phyloP scores from a whole-genome alignment of 352 stramenopile genomes.

The Globisporangium sylvaticum region DNA sequence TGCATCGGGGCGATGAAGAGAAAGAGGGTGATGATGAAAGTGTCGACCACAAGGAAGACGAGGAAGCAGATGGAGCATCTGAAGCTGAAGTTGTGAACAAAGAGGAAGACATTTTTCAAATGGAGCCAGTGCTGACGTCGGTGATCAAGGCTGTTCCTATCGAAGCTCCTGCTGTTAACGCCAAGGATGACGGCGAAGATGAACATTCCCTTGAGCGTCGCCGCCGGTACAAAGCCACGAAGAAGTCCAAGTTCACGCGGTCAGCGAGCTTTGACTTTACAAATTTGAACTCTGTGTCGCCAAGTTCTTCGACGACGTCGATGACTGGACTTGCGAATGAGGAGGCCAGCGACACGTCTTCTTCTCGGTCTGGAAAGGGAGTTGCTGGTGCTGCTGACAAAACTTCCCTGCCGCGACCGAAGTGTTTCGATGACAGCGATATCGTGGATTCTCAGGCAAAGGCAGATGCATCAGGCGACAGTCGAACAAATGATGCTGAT shows the following conservation, averaged over 20 bases:
- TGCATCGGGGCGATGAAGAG: background rate
- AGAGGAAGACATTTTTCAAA: conserved; percentile 16
- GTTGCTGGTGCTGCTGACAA: background rate
- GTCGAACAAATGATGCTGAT: conserved; percentile 30
- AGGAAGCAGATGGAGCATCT: conserved; percentile 21
- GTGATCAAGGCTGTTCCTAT: conserved; percentile 3
- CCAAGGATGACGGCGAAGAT: background rate
- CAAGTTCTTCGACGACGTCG: conserved; percentile 16
- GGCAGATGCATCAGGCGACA: conserved; percentile 25
- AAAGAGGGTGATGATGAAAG: background rate
- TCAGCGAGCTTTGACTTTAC: conserved; percentile 77
- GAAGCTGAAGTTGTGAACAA: conserved; percentile 21
- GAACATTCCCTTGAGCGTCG: background rate
- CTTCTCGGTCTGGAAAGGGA: background rate
- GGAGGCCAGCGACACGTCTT: conserved; percentile 5
- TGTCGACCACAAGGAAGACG: conserved; percentile 10
- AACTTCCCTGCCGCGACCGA: conserved; percentile 21
- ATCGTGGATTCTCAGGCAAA: conserved; percentile 56
- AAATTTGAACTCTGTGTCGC: conserved; percentile 27
- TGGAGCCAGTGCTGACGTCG: conserved; percentile 13
- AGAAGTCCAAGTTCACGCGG: conserved; percentile 56
- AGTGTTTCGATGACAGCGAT: conserved; percentile 81
- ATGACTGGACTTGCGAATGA: background rate
- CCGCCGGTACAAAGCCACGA: conserved; percentile 13
- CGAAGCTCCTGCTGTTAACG: conserved; percentile 1